These are phyloP conservation scores for Barnettozyma populi DNA, from an alignment of 805 yeast species.

Conservation along the genomic window DNA sequence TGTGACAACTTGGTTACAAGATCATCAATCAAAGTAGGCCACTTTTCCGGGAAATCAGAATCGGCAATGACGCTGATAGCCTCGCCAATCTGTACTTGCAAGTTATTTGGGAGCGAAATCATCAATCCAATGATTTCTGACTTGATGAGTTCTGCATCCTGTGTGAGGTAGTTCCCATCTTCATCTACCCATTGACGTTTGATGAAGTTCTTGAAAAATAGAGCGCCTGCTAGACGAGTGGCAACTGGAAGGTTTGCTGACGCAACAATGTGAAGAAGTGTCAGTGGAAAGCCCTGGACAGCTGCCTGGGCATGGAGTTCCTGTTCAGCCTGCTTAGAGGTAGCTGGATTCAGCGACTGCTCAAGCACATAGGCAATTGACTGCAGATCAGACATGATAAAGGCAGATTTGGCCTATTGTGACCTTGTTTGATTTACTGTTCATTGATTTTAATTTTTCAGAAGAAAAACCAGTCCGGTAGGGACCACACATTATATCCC, in stretches of 20 bases:
- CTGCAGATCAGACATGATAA: slow-evolving; percentile 41
- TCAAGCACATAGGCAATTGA: slow-evolving; percentile 50
- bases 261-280: slow-evolving; percentile 73
- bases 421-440: neutral
- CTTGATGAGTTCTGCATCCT: slow-evolving; percentile 69
- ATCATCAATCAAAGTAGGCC: slow-evolving; percentile 76
- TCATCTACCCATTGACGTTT: slow-evolving; percentile 87
- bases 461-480: neutral
- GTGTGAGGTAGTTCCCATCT: slow-evolving; percentile 69
- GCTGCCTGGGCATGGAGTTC: slow-evolving; percentile 57
- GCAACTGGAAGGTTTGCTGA: slow-evolving; percentile 45
- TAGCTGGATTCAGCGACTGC: slow-evolving; percentile 58
- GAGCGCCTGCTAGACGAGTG: slow-evolving; percentile 79
- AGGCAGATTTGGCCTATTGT: neutral
- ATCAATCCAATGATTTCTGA: slow-evolving; percentile 76
- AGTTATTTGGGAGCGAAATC: slow-evolving; percentile 71
- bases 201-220: slow-evolving; percentile 84
- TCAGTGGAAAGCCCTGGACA: slow-evolving; percentile 69
- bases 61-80: slow-evolving; percentile 90
- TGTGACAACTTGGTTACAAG: slow-evolving; percentile 59
- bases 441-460: neutral
- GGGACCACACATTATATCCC: neutral
- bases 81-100: slow-evolving; percentile 94
- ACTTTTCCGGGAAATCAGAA: slow-evolving; percentile 87
- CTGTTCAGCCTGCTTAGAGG: slow-evolving; percentile 64